Percentiles rank a stretch among this genome's conserved stretches.
Evolutionary conservation across 352 stramenopile genomes (phyloP).

Genomic region (Albugo candida): DNA sequence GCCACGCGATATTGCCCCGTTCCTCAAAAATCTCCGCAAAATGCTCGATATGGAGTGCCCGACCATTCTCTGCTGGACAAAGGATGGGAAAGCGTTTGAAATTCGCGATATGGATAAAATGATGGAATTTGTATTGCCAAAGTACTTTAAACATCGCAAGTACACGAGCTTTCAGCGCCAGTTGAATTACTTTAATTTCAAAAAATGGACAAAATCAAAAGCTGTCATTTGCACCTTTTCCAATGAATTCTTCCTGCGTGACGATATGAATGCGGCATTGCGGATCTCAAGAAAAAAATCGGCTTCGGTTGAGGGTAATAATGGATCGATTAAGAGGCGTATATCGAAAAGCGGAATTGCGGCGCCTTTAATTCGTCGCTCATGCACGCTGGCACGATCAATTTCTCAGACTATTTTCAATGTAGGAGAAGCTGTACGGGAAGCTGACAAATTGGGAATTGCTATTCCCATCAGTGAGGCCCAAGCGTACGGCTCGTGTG

Average conservation of each 20-base stretch:
- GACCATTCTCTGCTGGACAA: conserved; percentile 29
- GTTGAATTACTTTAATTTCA: conserved; percentile 90
- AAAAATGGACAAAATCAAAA: conserved; percentile 79
- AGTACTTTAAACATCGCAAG: conserved; percentile 89
- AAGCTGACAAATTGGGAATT: background rate
- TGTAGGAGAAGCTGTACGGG: background rate
- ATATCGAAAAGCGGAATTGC: background rate
- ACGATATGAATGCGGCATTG: conserved; percentile 33
- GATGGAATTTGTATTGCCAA: conserved; percentile 69
- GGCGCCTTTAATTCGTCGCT: background rate
- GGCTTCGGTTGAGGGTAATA: conserved; percentile 5
- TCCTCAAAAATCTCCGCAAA: conserved; percentile 26
- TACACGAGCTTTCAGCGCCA: conserved; percentile 88
- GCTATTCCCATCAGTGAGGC: no score
- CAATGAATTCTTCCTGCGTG: conserved; percentile 45
- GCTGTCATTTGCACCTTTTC: conserved; percentile 61
- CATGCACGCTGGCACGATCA: background rate
- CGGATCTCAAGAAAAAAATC: conserved; percentile 36
- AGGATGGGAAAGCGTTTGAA: conserved; percentile 32
- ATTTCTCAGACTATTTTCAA: background rate
- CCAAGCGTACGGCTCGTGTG: conserved; percentile 2
- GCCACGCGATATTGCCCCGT: conserved; percentile 33
- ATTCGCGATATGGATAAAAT: conserved; percentile 54
- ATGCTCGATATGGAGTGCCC: conserved; percentile 39
- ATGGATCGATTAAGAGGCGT: no score